A percentile compares a stretch with the other conserved stretches of the same genome.
Conservation (phyloP, 768 basidiomycete species). For the Lentinula boryana region DNA sequence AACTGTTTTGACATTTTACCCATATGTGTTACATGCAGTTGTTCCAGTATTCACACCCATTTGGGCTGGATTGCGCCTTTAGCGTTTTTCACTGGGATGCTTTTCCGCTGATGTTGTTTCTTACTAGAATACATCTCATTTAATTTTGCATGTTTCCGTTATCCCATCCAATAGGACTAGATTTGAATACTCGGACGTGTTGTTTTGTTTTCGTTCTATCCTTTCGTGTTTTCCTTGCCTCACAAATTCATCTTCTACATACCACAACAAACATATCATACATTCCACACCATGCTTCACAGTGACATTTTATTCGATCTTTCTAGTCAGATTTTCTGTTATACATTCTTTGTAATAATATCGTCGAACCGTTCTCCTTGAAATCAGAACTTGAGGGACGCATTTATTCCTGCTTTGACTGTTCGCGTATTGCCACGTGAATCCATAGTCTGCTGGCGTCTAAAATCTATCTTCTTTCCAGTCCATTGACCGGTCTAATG, state of each 20-base stretch:
- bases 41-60: background rate
- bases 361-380: too few species aligned
- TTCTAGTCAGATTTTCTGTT: too few species aligned
- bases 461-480: background rate
- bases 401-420: too few species aligned
- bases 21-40: background rate
- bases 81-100: background rate
- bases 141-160: constrained; percentile 1
- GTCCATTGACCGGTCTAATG: constrained; percentile 31
- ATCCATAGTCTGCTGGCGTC: background rate
- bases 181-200: constrained; percentile 1
- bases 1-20: background rate
- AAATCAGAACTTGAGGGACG: too few species aligned
- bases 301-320: too few species aligned
- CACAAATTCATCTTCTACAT: background rate
- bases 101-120: background rate
- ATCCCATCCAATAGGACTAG: constrained; percentile 1
- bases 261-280: background rate
- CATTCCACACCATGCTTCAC: background rate
- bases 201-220: background rate
- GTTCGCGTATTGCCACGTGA: too few species aligned
- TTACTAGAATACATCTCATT: background rate
- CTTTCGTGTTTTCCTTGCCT: background rate
- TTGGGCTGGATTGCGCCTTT: background rate
- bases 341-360: too few species aligned